Evolutionary conservation across 306 rosid species (phyloP).

Genomic region (Clitoria ternatea): DNA sequence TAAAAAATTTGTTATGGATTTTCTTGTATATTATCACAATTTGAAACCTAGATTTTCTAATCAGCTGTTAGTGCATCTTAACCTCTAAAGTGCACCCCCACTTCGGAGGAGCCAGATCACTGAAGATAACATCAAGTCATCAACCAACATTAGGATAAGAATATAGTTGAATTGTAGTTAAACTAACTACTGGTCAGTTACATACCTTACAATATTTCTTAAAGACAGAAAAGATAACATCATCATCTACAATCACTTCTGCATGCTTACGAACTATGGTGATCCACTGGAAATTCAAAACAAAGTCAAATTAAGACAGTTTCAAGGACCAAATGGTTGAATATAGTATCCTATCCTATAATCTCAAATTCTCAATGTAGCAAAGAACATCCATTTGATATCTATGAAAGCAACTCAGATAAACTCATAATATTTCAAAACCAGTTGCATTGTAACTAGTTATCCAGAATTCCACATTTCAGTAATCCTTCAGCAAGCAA

Average conservation of each 20-base stretch:
- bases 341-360: background rate
- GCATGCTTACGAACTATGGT: constrained; percentile 80
- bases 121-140: too few species aligned
- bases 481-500: constrained; percentile 6
- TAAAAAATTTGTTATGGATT: too few species aligned
- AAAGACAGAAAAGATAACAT: constrained; percentile 55
- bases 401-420: background rate
- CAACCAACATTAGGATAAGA: constrained; percentile 5
- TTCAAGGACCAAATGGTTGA: constrained; percentile 13
- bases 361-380: background rate
- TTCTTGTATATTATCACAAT: too few species aligned
- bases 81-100: too few species aligned
- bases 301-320: constrained; percentile 28
- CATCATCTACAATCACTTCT: constrained; percentile 73
- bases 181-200: background rate
- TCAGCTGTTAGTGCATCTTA: too few species aligned
- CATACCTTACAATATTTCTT: constrained; percentile 73
- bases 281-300: constrained; percentile 77
- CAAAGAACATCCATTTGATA: background rate
- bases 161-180: background rate
- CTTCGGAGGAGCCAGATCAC: too few species aligned
- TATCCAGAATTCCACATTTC: too few species aligned
- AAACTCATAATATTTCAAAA: background rate
- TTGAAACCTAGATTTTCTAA: too few species aligned
- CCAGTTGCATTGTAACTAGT: background rate